A percentile compares a stretch with the other conserved stretches of the same genome.
Evolutionary conservation across 2,329 filamentous ascomycete species (phyloP).

Genomic region (Penicillium sp.): DNA sequence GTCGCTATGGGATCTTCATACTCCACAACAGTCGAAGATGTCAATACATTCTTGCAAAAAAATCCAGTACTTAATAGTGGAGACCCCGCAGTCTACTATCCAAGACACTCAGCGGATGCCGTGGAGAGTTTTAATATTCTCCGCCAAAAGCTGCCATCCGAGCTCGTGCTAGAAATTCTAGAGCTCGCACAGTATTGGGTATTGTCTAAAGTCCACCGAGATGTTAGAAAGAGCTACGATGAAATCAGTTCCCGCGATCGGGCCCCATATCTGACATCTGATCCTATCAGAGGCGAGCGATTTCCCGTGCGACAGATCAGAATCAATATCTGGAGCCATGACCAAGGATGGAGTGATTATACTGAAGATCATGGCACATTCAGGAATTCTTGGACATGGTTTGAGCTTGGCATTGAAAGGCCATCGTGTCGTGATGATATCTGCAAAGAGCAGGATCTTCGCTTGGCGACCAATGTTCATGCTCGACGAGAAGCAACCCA

Average conservation of each 20-base stretch:
- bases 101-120: conserved; percentile 6
- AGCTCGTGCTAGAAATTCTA: conserved; percentile 8
- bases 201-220: not conserved
- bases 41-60: not conserved
- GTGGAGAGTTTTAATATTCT: conserved; percentile 3
- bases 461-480: conserved; percentile 9
- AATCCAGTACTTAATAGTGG: not conserved
- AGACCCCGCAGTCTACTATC: not conserved
- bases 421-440: not conserved
- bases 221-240: not conserved
- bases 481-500: not conserved
- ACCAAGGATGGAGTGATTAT: conserved; percentile 11
- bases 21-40: not conserved
- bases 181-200: conserved; percentile 12
- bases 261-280: conserved; percentile 7
- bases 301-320: conserved; percentile 8
- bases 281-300: conserved; percentile 3
- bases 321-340: conserved; percentile 12
- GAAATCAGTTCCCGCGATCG: not conserved
- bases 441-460: not conserved
- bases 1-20: not conserved
- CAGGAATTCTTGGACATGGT: conserved; percentile 13
- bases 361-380: not conserved
- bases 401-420: conserved; percentile 6
- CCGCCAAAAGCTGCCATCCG: conserved; percentile 7